Conservation (phyloP, 768 basidiomycete genomes). For the Clathrus columnatus region DNA sequence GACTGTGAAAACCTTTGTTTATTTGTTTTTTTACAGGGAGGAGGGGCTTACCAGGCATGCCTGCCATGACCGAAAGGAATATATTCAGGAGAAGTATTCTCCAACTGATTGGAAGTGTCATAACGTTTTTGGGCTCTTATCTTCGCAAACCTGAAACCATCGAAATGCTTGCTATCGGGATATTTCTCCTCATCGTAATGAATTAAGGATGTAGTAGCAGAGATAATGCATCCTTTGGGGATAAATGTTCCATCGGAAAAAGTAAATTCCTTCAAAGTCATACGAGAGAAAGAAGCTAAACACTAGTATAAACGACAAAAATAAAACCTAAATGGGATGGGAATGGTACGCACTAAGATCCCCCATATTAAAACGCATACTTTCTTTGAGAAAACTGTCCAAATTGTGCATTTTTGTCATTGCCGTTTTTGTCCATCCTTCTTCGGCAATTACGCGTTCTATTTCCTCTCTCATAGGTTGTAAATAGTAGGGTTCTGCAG, state of each 20-base stretch:
- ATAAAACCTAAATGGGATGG: neutral
- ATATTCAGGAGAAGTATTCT: slow-evolving; percentile 22
- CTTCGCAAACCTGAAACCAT: slow-evolving; percentile 7
- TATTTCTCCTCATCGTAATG: slow-evolving; percentile 7
- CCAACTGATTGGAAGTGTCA: slow-evolving; percentile 15
- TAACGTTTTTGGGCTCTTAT: neutral
- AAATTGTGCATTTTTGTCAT: slow-evolving; percentile 11
- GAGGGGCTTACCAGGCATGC: slow-evolving; percentile 17
- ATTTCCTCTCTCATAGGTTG: slow-evolving; percentile 12
- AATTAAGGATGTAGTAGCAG: slow-evolving; percentile 1
- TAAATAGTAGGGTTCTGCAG: slow-evolving; percentile 11
- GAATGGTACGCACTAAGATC: neutral
- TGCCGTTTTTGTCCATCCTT: slow-evolving; percentile 14
- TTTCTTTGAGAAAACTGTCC: slow-evolving; percentile 16
- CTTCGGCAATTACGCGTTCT: slow-evolving; percentile 1
- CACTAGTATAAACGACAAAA: no score
- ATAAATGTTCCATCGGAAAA: slow-evolving; percentile 27
- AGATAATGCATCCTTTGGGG: slow-evolving; percentile 19
- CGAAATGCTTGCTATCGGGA: neutral
- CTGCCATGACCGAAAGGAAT: slow-evolving; percentile 18
- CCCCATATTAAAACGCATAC: neutral
- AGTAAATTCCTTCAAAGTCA: slow-evolving; percentile 23
- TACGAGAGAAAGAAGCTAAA: slow-evolving; percentile 17
- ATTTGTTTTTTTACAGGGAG: neutral
- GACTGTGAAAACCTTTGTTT: slow-evolving; percentile 18